Percentiles rank a stretch among this genome's conserved stretches.
These are phyloP conservation scores for Hippophae gyantsensis DNA, from an alignment of 306 rosid genomes.

Conservation along the genomic window DNA sequence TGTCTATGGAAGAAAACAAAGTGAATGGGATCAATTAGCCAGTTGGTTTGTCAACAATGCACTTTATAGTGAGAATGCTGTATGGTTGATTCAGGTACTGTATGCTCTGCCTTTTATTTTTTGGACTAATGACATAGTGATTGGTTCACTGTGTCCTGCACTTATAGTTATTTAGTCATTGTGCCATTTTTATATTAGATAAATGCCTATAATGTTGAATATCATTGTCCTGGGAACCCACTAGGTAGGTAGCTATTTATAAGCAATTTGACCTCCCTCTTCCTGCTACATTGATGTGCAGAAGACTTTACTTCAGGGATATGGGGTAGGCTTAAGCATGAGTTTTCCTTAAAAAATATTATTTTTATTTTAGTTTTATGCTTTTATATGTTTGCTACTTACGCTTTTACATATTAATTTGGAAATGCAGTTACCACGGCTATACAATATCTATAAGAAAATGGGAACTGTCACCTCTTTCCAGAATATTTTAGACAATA, in stretches of 20 bases:
- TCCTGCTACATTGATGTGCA: too few relatives aligned
- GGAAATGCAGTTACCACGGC: slow-evolving; percentile 59
- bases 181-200: too few relatives aligned
- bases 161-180: not conserved
- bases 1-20: slow-evolving; percentile 80
- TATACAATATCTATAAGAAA: slow-evolving; percentile 62
- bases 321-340: too few relatives aligned
- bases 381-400: slow-evolving; percentile 1
- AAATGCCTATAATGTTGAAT: too few relatives aligned
- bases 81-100: slow-evolving; percentile 85
- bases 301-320: too few relatives aligned
- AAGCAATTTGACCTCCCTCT: too few relatives aligned
- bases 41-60: slow-evolving; percentile 87
- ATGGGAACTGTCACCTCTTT: slow-evolving; percentile 82
- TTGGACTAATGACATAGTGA: slow-evolving; percentile 1
- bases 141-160: slow-evolving; percentile 16
- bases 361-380: too few relatives aligned
- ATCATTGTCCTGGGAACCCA: too few relatives aligned
- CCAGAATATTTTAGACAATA: slow-evolving; percentile 74
- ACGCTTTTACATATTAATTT: slow-evolving; percentile 14
- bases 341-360: too few relatives aligned
- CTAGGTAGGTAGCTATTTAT: too few relatives aligned
- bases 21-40: slow-evolving; percentile 94
- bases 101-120: slow-evolving; percentile 9
- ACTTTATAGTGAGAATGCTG: slow-evolving; percentile 67